These are phyloP conservation scores for Syncephalastrum contaminatum DNA, from an alignment of 371 early-diverging fungal species.

Conservation along the genomic window DNA sequence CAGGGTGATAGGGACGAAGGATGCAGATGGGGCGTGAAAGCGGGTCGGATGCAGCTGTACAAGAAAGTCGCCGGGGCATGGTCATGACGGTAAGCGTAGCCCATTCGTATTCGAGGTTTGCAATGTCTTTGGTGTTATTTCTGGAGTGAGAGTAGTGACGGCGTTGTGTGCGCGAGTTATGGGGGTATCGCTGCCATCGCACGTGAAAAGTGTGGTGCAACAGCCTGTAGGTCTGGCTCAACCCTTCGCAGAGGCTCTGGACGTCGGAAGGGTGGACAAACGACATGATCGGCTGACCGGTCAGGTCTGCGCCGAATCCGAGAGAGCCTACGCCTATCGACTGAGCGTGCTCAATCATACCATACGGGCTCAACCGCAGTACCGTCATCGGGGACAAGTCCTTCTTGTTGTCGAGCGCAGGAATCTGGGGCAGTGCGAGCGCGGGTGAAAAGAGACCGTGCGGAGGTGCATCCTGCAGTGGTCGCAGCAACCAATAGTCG, in stretches of 20 bases:
- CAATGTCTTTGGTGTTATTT: too few relatives aligned
- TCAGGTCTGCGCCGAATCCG: slow-evolving; percentile 21
- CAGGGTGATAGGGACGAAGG: too few relatives aligned
- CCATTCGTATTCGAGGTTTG: slow-evolving; percentile 3
- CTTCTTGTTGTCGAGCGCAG: neutral
- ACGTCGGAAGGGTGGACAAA: slow-evolving; percentile 39
- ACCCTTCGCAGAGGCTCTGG: slow-evolving; percentile 23
- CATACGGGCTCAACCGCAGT: slow-evolving; percentile 29
- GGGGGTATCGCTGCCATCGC: slow-evolving; percentile 20
- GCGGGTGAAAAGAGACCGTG: neutral
- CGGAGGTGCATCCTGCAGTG: slow-evolving; percentile 5
- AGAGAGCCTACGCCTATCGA: slow-evolving; percentile 7
- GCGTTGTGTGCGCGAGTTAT: too few relatives aligned
- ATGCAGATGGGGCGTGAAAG: too few relatives aligned
- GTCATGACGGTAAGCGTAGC: slow-evolving; percentile 7
- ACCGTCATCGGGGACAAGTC: slow-evolving; percentile 19
- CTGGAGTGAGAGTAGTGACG: neutral
- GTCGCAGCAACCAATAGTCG: slow-evolving; percentile 39
- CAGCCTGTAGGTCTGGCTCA: slow-evolving; percentile 14
- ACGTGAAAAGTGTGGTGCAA: slow-evolving; percentile 22
- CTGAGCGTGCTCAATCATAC: slow-evolving; percentile 29
- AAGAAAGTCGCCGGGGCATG: slow-evolving; percentile 8
- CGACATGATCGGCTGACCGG: slow-evolving; percentile 42
- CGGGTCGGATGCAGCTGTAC: slow-evolving; percentile 8
- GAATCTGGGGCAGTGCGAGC: neutral